A percentile compares a stretch with the other conserved stretches of the same genome.
These are phyloP conservation scores for Xylaria sp. DNA, from an alignment of 2,329 filamentous ascomycete genomes.

Conservation along the genomic window DNA sequence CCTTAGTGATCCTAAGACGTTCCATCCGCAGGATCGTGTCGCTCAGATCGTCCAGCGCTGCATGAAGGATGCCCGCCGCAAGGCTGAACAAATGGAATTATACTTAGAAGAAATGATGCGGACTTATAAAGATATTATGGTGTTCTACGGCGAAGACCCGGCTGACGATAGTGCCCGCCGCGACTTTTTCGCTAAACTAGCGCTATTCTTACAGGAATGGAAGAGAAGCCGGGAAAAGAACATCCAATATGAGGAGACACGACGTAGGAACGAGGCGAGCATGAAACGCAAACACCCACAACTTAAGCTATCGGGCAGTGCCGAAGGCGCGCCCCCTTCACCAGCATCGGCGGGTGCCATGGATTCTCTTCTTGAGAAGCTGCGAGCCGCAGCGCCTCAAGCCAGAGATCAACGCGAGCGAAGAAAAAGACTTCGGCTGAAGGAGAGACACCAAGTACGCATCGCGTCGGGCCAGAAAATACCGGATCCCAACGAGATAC, in stretches of 20 bases:
- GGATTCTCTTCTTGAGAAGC: constrained; percentile 94
- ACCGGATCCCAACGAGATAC: constrained; percentile 75
- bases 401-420: constrained; percentile 89
- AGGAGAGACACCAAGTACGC: constrained; percentile 90
- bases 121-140: constrained; percentile 94
- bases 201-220: constrained; percentile 90
- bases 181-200: constrained; percentile 95
- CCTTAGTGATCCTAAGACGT: constrained; percentile 94
- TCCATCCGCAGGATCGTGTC: constrained; percentile 96
- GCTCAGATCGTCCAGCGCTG: constrained; percentile 88
- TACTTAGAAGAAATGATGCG: constrained; percentile 93
- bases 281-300: constrained; percentile 91
- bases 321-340: constrained; percentile 64
- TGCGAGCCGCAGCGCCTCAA: constrained; percentile 92
- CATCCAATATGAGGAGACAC: constrained; percentile 80
- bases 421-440: constrained; percentile 84
- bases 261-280: constrained; percentile 86
- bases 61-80: constrained; percentile 97
- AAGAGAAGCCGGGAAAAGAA: constrained; percentile 98
- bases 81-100: constrained; percentile 94
- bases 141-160: constrained; percentile 95
- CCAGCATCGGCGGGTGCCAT: constrained; percentile 87
- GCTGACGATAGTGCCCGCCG: constrained; percentile 90
- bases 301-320: constrained; percentile 65
- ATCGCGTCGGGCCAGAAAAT: constrained; percentile 90